Conservation (phyloP, 768 basidiomycete species). For the Termitomyces sp. region DNA sequence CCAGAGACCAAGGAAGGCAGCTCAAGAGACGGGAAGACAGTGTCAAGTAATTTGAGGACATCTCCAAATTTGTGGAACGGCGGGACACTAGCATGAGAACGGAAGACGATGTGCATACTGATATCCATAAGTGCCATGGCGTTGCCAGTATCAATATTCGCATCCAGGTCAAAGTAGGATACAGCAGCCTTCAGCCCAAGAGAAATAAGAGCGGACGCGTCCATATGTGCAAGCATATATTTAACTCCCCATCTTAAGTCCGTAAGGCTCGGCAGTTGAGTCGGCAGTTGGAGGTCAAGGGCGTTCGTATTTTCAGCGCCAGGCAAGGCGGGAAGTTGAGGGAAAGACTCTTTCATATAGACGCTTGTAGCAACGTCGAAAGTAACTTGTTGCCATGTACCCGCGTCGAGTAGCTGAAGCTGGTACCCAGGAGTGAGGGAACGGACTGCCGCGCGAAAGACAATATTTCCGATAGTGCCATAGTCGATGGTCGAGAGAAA, state of each 20-base stretch:
- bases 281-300: background rate
- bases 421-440: slow-evolving; percentile 3
- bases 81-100: background rate
- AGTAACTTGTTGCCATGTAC: background rate
- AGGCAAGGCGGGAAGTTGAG: background rate
- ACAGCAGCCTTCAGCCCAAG: background rate
- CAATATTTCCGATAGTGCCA: slow-evolving; percentile 1
- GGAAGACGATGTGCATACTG: background rate
- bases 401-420: background rate
- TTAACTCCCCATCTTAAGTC: background rate
- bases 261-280: background rate
- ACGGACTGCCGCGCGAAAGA: slow-evolving; percentile 6
- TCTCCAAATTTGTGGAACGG: slow-evolving; percentile 5
- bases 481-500: background rate
- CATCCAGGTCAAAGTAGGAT: background rate
- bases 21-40: background rate
- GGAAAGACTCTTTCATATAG: background rate
- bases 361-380: background rate
- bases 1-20: background rate
- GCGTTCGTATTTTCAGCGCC: background rate
- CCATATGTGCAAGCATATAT: background rate
- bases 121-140: background rate
- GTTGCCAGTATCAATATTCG: background rate
- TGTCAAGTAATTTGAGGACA: slow-evolving; percentile 1
- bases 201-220: slow-evolving; percentile 2